Evolutionary conservation across 768 basidiomycete genomes (phyloP), one percentile per base, ranked within the genome.

Genomic region (Mrakia hoshinonis): DNA sequence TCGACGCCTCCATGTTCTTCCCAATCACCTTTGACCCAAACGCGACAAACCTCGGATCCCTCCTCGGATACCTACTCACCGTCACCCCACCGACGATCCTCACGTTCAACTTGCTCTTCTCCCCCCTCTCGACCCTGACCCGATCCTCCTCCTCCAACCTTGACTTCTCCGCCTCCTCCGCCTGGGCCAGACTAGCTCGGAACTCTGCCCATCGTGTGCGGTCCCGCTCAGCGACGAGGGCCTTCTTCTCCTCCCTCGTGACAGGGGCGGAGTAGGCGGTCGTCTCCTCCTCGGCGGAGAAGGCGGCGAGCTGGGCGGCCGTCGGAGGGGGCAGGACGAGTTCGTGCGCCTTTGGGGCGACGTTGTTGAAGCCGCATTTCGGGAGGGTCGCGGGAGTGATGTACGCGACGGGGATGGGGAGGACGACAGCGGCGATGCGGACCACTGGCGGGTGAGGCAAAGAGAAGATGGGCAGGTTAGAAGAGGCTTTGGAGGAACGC

Each of bases 301-400:
- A 60, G 36, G 61, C 63, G 46, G 38, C 26, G 22, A 70, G 5
- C 36, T 70, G 61, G 46, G 61, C 36, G 39, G 62, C 49, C 13
- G 62, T 43, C 49, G 64, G 69, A 26, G 69, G 69, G 10, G 31
- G 51, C 1, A 70, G 38, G n/a, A 47, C 43, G 67, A 46, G 38
- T 20, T 38, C 38, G 24, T 31, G 9, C 24, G 13, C 43, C 29
- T 52, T 38, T 38, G 18, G 34, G 20, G 58, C 38, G 67, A 34
- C 39, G 52, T 34, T 55, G 39, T 26, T 6, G 54, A 15, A 55
- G 51, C 69, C 69, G 62, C 61, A 60, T 52, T 61, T 60, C 22
- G 69, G 69, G 39, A 64, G 38, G 31, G 69, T 46, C 1, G 36
- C 20, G 7, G 69, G 46, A 11, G 69, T 70, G 46, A 70, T 62